Evolutionary conservation across 2,329 filamentous ascomycete species (phyloP).

Genomic region (Trichoderma sp.): DNA sequence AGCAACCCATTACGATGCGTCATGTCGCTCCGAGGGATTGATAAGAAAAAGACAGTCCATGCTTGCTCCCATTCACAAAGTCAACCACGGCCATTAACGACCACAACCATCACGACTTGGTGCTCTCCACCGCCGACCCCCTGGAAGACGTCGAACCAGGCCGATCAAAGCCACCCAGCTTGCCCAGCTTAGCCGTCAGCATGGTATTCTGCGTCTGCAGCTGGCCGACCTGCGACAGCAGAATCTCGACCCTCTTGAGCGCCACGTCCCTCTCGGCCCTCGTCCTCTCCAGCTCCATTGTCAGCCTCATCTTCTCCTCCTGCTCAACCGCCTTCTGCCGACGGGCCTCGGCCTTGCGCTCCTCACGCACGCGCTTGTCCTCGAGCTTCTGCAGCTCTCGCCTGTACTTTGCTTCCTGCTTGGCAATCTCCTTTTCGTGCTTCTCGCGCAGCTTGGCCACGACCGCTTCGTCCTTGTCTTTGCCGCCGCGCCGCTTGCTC

Average conservation of each 20-base stretch:
- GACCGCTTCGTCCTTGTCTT: constrained; percentile 53
- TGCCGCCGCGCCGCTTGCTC: constrained; percentile 50
- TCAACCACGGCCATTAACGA: background rate
- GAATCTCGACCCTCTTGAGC: constrained; percentile 54
- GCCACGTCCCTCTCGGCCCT: constrained; percentile 57
- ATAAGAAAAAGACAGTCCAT: background rate
- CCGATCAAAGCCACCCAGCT: constrained; percentile 43
- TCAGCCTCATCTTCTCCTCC: constrained; percentile 54
- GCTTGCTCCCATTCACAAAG: too few species aligned
- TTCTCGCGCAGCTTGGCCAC: constrained; percentile 63
- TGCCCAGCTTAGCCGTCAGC: constrained; percentile 58
- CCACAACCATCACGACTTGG: constrained; percentile 10
- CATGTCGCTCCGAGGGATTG: background rate
- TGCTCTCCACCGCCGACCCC: constrained; percentile 18
- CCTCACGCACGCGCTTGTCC: constrained; percentile 63
- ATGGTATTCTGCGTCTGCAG: constrained; percentile 63
- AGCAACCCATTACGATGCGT: background rate
- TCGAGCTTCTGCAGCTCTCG: constrained; percentile 66
- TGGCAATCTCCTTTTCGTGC: constrained; percentile 64
- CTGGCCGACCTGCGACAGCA: constrained; percentile 58
- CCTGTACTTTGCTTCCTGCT: constrained; percentile 67
- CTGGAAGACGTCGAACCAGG: constrained; percentile 45
- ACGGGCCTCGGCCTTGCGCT: constrained; percentile 59
- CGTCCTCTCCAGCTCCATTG: constrained; percentile 56
- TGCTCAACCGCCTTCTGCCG: constrained; percentile 55